Evolutionary conservation across 257 asterid species (phyloP).

Genomic region (Gentiana macrophylla): DNA sequence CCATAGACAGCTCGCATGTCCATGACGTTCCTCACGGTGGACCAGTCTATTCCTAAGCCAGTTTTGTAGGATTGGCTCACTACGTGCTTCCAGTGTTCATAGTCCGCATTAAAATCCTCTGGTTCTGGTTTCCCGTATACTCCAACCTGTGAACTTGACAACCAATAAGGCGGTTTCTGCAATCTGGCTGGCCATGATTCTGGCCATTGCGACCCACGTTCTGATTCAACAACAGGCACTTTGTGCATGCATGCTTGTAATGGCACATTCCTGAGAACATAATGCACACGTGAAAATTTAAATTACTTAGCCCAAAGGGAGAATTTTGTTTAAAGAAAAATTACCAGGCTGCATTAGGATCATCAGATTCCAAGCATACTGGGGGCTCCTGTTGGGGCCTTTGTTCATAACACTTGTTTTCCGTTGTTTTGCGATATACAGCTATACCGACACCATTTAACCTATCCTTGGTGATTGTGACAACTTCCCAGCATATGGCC

Average conservation of each 20-base stretch:
- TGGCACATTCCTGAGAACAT: slow-evolving; percentile 64
- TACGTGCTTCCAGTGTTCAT: slow-evolving; percentile 87
- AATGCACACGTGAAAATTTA: background rate
- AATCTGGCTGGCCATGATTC: slow-evolving; percentile 82
- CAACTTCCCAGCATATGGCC: slow-evolving; percentile 87
- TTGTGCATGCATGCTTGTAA: slow-evolving; percentile 92
- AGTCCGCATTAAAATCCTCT: slow-evolving; percentile 71
- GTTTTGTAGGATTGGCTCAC: slow-evolving; percentile 59
- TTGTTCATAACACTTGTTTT: slow-evolving; percentile 84
- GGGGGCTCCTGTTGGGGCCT: slow-evolving; percentile 75
- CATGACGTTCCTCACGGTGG: slow-evolving; percentile 87
- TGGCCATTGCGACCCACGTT: slow-evolving; percentile 91
- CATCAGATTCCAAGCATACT: slow-evolving; percentile 70
- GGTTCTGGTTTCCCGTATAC: slow-evolving; percentile 96
- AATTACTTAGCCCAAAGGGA: background rate
- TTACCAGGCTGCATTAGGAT: slow-evolving; percentile 95
- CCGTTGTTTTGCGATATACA: slow-evolving; percentile 60
- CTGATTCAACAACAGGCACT: slow-evolving; percentile 47
- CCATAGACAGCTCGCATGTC: slow-evolving; percentile 98
- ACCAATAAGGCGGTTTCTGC: slow-evolving; percentile 70
- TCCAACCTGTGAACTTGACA: slow-evolving; percentile 67
- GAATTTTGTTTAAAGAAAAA: background rate
- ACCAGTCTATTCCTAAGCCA: slow-evolving; percentile 91
- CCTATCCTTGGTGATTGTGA: slow-evolving; percentile 61
- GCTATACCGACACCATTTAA: slow-evolving; percentile 80